Evolutionary conservation across 2,329 filamentous ascomycete species (phyloP), one percentile per base, ranked within the genome.

Genomic region (Malbranchea cinnamomea): DNA sequence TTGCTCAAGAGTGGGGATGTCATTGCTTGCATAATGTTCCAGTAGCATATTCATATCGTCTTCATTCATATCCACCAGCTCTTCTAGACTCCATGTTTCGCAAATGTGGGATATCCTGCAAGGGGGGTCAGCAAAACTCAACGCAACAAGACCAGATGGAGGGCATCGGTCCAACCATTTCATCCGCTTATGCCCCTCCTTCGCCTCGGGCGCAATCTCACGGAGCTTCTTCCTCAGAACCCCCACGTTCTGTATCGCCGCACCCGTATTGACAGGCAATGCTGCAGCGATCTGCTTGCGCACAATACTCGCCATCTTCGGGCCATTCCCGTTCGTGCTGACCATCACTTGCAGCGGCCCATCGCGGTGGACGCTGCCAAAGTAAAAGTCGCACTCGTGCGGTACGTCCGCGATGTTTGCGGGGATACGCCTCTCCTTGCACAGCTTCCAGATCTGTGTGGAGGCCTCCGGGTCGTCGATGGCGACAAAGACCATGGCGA

Each of bases 281-380:
- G 64, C 66, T 12, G 63, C 67, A 11, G 83, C 85, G 40, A 98
- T 93, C 49, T 79, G 73, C 49, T 78, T 70, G 31, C 87, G 65
- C 29, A 98, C 79, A 27, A 85, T 75, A 42, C 82, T 87, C 6
- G 89, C 89, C 39, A 98, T 60, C 49, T 87, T 76, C 0, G 89
- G 89, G 0, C 89, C 89, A 51, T 93, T 94, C 30, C 89, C 89
- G 52, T 95, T 98, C 20, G 89, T 98, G 60, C 81, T 91, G 44
- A 98, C 87, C 89, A 98, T 98, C 47, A 98, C 78, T 62, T 98
- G 89, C 37, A 98, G 58, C 4, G 89, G 89, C 0, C 89, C 89
- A 52, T 98, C 89, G 29, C 89, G 77, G 57, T 98, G 82, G 22
- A 94, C 77, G 50, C 80, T 89, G 38, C 89, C 89, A 59, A 98